These are phyloP conservation scores for Zygotorulaspora sp. DNA, from an alignment of 805 yeast species.

Conservation along the genomic window DNA sequence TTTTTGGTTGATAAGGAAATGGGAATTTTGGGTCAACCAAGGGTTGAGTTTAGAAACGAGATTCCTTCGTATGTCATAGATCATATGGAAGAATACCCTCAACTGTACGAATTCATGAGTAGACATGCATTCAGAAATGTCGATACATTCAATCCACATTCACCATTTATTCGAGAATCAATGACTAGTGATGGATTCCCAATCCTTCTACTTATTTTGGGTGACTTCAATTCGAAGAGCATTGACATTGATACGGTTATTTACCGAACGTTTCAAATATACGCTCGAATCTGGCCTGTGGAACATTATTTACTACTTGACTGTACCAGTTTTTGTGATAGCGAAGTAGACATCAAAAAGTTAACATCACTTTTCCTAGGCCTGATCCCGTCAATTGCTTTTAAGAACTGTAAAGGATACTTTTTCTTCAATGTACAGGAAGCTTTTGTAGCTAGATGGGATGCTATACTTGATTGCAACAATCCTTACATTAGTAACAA, in stretches of 20 bases:
- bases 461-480: slow-evolving; percentile 22
- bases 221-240: slow-evolving; percentile 35
- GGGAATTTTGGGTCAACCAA: slow-evolving; percentile 55
- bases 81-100: slow-evolving; percentile 45
- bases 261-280: slow-evolving; percentile 58
- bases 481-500: slow-evolving; percentile 26
- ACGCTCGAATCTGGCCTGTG: slow-evolving; percentile 67
- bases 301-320: slow-evolving; percentile 62
- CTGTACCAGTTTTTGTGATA: slow-evolving; percentile 54
- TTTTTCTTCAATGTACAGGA: slow-evolving; percentile 45
- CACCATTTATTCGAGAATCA: slow-evolving; percentile 54
- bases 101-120: slow-evolving; percentile 69
- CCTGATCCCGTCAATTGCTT: slow-evolving; percentile 49
- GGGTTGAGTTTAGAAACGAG: slow-evolving; percentile 49
- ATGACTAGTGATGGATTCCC: slow-evolving; percentile 73
- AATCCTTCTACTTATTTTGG: slow-evolving; percentile 50
- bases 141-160: slow-evolving; percentile 33
- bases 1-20: slow-evolving; percentile 45
- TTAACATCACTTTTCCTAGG: slow-evolving; percentile 35
- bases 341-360: slow-evolving; percentile 20
- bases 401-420: slow-evolving; percentile 48
- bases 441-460: slow-evolving; percentile 25
- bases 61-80: slow-evolving; percentile 51
- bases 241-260: slow-evolving; percentile 47
- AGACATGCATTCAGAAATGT: slow-evolving; percentile 55